These are phyloP conservation scores for Linum usitatissimum DNA, from an alignment of 345 rosid genomes.

Conservation along the genomic window DNA sequence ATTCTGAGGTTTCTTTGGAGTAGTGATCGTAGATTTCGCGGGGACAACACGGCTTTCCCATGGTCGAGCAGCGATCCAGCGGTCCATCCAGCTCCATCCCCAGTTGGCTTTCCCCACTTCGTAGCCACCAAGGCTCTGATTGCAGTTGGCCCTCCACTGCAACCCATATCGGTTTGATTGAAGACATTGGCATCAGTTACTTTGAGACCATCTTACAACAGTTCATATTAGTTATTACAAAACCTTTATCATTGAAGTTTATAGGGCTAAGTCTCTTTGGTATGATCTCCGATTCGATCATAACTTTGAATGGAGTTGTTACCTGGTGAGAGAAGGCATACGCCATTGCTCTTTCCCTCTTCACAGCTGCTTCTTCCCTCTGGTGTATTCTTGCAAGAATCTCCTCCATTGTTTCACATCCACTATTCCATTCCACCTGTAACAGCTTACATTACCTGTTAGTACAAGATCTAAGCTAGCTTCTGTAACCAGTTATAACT, in stretches of 20 bases:
- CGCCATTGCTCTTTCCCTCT: conserved; percentile 89
- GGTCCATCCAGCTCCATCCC: conserved; percentile 99
- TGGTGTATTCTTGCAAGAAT: conserved; percentile 58
- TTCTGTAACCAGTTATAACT: too few relatives aligned
- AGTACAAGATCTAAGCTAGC: neutral
- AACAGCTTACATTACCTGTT: neutral
- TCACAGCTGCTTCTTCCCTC: conserved; percentile 83
- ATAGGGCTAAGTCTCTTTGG: too few relatives aligned
- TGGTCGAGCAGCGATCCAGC: conserved; percentile 87
- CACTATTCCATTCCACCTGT: conserved; percentile 93
- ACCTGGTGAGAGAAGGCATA: conserved; percentile 98
- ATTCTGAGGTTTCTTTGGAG: conserved; percentile 44
- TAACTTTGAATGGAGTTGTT: neutral
- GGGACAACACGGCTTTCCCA: conserved; percentile 71
- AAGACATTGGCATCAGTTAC: conserved; percentile 2
- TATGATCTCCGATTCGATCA: too few relatives aligned
- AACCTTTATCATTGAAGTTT: neutral
- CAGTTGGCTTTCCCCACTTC: conserved; percentile 68
- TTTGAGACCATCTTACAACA: neutral
- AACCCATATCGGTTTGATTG: conserved; percentile 7
- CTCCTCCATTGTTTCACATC: conserved; percentile 63
- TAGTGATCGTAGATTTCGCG: conserved; percentile 13
- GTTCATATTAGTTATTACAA: too few relatives aligned
- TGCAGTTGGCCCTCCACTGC: conserved; percentile 81
- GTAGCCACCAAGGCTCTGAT: conserved; percentile 32